Conservation (phyloP, 2,329 filamentous ascomycete species). For the Sporothrix variecibatus region DNA sequence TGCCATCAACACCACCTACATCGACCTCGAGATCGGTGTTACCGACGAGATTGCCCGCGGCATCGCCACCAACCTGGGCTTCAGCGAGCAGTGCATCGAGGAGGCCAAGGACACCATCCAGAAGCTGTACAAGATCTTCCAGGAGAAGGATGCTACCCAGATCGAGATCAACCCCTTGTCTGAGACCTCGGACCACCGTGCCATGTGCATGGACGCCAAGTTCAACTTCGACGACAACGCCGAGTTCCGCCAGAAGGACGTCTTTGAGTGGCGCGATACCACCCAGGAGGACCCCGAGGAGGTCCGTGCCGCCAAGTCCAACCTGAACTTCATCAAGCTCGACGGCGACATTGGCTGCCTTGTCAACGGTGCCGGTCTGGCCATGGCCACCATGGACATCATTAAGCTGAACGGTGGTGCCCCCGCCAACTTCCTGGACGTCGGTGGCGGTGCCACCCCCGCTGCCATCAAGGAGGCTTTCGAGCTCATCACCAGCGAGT, state of each 20-base stretch:
- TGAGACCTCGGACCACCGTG: slow-evolving; percentile 97
- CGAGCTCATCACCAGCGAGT: slow-evolving; percentile 96
- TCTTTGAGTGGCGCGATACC: slow-evolving; percentile 91
- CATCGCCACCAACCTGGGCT: slow-evolving; percentile 90
- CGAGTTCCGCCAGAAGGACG: slow-evolving; percentile 95
- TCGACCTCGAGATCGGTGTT: slow-evolving; percentile 92
- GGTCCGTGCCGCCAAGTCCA: slow-evolving; percentile 91
- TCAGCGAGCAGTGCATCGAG: slow-evolving; percentile 96
- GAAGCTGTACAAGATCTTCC: slow-evolving; percentile 98
- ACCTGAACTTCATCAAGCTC: slow-evolving; percentile 99
- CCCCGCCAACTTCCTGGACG: slow-evolving; percentile 98
- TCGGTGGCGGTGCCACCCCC: slow-evolving; percentile 95
- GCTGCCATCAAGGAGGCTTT: slow-evolving; percentile 97
- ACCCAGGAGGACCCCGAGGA: slow-evolving; percentile 97
- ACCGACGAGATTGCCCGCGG: slow-evolving; percentile 91
- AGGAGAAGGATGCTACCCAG: slow-evolving; percentile 97
- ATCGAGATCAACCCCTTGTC: slow-evolving; percentile 99
- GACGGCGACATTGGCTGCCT: slow-evolving; percentile 99
- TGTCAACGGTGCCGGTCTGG: slow-evolving; percentile 97
- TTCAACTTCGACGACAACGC: slow-evolving; percentile 99
- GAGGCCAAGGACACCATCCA: slow-evolving; percentile 95
- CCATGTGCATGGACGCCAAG: slow-evolving; percentile 99
- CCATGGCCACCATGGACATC: slow-evolving; percentile 99
- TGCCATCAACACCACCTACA: slow-evolving; percentile 89
- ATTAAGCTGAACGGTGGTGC: slow-evolving; percentile 98